Conservation (phyloP, 1,284 basidiomycete genomes). For the Tilletia walkeri region DNA sequence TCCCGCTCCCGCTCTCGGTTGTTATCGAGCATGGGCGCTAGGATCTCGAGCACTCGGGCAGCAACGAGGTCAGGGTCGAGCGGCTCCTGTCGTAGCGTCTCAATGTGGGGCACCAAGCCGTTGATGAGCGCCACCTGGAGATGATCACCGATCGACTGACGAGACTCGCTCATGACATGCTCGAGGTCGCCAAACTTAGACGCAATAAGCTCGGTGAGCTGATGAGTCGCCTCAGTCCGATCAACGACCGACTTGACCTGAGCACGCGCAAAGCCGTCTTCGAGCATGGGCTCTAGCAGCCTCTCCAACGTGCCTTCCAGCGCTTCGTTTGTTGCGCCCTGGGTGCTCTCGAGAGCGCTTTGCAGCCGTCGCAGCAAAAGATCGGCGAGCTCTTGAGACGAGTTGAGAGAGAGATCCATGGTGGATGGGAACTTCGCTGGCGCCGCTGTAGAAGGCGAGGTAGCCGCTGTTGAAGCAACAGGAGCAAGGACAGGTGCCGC, state of each 20-base stretch:
- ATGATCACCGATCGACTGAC: constrained; percentile 22
- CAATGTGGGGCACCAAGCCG: constrained; percentile 31
- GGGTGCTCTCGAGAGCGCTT: neutral
- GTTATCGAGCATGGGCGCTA: constrained; percentile 25
- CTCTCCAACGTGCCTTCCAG: constrained; percentile 7
- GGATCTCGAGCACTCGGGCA: constrained; percentile 28
- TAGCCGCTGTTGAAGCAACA: neutral
- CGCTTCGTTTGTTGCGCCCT: constrained; percentile 9
- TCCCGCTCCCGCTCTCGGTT: constrained; percentile 15
- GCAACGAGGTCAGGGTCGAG: constrained; percentile 26
- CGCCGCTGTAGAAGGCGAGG: neutral
- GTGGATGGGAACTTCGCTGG: neutral
- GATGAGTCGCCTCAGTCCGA: constrained; percentile 9
- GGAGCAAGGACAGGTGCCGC: neutral
- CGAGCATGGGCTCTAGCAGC: constrained; percentile 10
- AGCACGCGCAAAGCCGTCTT: constrained; percentile 11
- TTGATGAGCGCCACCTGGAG: constrained; percentile 30
- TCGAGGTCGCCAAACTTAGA: constrained; percentile 21
- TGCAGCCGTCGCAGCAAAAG: constrained; percentile 14
- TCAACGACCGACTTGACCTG: constrained; percentile 16
- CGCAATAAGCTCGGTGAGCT: constrained; percentile 13
- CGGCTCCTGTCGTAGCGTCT: constrained; percentile 22
- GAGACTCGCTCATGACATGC: constrained; percentile 23
- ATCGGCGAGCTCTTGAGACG: constrained; percentile 15
- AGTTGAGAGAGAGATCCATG: constrained; percentile 10